A percentile compares a stretch with the other conserved stretches of the same genome.
Evolutionary conservation across 2,329 filamentous ascomycete genomes (phyloP).

Genomic region (Ascochyta viciae-villosae): DNA sequence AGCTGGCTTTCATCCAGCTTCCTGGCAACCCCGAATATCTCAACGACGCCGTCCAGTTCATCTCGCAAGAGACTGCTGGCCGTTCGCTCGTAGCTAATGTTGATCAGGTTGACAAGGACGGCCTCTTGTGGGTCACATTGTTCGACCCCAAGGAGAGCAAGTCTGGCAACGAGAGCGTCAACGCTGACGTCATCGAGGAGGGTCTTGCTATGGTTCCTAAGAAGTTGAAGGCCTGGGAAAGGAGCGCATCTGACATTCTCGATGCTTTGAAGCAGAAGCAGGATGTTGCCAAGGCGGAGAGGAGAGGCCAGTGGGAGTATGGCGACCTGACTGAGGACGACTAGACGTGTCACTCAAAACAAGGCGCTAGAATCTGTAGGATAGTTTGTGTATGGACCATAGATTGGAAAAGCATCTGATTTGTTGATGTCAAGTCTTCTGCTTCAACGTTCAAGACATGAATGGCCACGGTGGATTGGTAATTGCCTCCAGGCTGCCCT

Average conservation of each 20-base stretch:
- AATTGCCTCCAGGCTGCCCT: not conserved
- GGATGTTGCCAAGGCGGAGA: slow-evolving; percentile 77
- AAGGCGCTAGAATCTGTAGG: slow-evolving; percentile 8
- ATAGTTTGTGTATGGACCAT: slow-evolving; percentile 14
- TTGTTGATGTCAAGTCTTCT: not conserved
- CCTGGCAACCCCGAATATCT: slow-evolving; percentile 80
- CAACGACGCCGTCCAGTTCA: slow-evolving; percentile 76
- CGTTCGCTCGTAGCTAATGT: slow-evolving; percentile 88
- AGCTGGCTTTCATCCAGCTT: slow-evolving; percentile 87
- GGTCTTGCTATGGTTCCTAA: slow-evolving; percentile 90
- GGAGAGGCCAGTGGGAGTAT: slow-evolving; percentile 97
- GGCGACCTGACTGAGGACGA: slow-evolving; percentile 82
- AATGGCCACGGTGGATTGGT: not conserved
- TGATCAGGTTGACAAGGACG: slow-evolving; percentile 83
- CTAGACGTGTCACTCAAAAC: slow-evolving; percentile 19
- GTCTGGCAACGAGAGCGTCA: slow-evolving; percentile 78
- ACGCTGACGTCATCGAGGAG: slow-evolving; percentile 82
- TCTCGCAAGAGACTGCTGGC: slow-evolving; percentile 76
- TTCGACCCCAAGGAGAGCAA: slow-evolving; percentile 74
- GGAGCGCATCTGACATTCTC: slow-evolving; percentile 74
- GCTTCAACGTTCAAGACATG: not conserved
- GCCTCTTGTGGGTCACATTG: slow-evolving; percentile 83
- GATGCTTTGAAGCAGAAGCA: slow-evolving; percentile 76
- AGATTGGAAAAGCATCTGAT: slow-evolving; percentile 8
- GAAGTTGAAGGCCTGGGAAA: slow-evolving; percentile 93